A percentile compares a stretch with the other conserved stretches of the same genome.
These are phyloP conservation scores for Blastomyces silverae DNA, from an alignment of 2,329 filamentous ascomycete species.

Conservation along the genomic window DNA sequence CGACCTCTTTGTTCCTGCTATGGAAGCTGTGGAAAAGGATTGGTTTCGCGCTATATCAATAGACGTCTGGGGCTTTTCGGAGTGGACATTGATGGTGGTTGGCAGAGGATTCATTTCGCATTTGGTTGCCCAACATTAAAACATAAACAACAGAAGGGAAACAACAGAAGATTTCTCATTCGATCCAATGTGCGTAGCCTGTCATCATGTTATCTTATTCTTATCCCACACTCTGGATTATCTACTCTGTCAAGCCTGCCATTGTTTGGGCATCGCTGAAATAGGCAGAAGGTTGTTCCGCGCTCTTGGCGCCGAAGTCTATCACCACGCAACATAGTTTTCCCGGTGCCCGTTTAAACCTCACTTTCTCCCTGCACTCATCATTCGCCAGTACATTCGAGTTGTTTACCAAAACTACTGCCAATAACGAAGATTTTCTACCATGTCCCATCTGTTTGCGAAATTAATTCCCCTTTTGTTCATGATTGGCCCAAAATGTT, in stretches of 20 bases:
- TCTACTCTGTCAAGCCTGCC: too few species aligned
- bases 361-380: too few species aligned
- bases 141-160: neutral
- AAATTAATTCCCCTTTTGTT: too few species aligned
- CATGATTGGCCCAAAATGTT: too few species aligned
- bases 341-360: too few species aligned
- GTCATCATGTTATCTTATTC: neutral
- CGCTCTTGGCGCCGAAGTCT: neutral
- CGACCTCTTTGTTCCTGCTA: conserved; percentile 48
- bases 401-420: too few species aligned
- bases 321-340: too few species aligned
- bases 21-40: conserved; percentile 35
- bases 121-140: neutral
- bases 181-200: neutral
- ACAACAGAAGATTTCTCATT: neutral
- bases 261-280: too few species aligned
- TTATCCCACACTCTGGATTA: neutral
- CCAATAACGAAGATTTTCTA: too few species aligned
- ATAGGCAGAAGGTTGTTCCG: too few species aligned
- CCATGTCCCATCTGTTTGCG: too few species aligned
- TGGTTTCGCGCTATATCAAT: conserved; percentile 38
- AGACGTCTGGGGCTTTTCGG: conserved; percentile 44
- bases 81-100: conserved; percentile 41
- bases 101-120: conserved; percentile 26
- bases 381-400: too few species aligned